Base-by-base conservation (phyloP, 768 basidiomycete species). In the Lactarius evosmus region DNA sequence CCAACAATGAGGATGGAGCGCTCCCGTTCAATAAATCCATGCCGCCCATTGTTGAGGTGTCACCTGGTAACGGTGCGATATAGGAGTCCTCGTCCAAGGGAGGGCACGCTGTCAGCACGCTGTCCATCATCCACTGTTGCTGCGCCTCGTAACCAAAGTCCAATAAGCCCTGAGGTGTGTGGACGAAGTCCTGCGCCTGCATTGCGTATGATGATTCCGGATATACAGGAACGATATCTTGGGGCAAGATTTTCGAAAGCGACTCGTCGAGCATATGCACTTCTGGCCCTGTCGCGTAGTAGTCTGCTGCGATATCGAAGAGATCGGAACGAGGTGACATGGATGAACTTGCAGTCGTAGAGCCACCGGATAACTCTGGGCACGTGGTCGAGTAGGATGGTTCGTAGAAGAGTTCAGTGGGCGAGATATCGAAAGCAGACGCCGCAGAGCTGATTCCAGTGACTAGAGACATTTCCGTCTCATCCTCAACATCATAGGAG, bases 281-380 rank as follows among this genome's bases (percentile, higher is more conserved):
- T 30, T 67, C 61, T 7, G 66, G 53, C 16, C 41, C 56, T 19
- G 66, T 27, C 7, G 61, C 56, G 27, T 57, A 61, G 49, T 64
- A 67, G 32, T 61, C 68, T 16, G 59, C 58, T 14, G 68, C 54
- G 11, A 69, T 60, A 22, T 69, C 68, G 19, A 67, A 69, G 33
- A 65, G 40, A 40, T 67, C 66, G 11, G 68, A 69, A 27, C 68
- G 66, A 14, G 68, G 68, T 1, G 68, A 67, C 68, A 68, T 68
- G 17, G 66, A 61, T n/a, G 65, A 62, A 7, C 62, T 61, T n/a
- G 57, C 44, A 3, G 66, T 61, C 11, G 68, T 58, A 25, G 66
- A 62, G 11, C 60, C 41, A 44, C 52, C 49, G 2, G 66, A 66
- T 29, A 66, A 46, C 33, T 68, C 65, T 19, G 65, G 61, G n/a